Base-by-base conservation (phyloP, 192 early-diverging fungal genomes). In the Umbelopsis sp. region DNA sequence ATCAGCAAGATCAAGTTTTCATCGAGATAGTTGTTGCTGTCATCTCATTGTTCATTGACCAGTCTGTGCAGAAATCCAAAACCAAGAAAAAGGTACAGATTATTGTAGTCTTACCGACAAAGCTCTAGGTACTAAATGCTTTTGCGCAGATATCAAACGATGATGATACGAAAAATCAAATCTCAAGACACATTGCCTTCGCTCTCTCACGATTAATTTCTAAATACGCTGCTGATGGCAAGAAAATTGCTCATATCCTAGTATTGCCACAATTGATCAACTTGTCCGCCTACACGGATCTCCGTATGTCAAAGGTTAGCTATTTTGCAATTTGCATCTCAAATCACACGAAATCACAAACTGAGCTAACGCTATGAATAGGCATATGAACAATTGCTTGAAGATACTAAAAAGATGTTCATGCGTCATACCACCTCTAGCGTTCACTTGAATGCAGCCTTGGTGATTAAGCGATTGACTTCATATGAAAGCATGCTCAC, bases 1-100 rank as follows among this genome's bases (percentile, higher is more conserved):
- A 86, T 3, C 77, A 81, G 6, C 82, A 90, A 67, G 88, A 90
- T 41, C 78, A 83, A n/a, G 64, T 83, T 9, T 70, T 89, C 22
- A 49, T 89, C 18, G 77, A 86, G 41, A 76, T 82, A 11, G 78
- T 84, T 69, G 73, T 84, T 4, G 71, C 55, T 3, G 55, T 61
- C 13, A 25, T 35, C 5, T n/a, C 55, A 1, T 35, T 61, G 13
- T 61, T 8, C 4, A 33, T 61, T 33, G 55, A 35, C 11, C 0
- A 22, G 1, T 35, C 55, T 2, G 55, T 35, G 55, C 55, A 30
- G 30, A 61, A 33, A 35, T 2, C 25, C 2, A 61, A 61, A n/a
- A 35, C 55, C 30, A 61, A 61, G 18, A 61, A 61, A 16, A 61
- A 61, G 55, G 55, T 61, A 16, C 3, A 35, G 13, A 33, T 16